A percentile compares a stretch with the other conserved stretches of the same genome.
phyloP scores from a whole-genome alignment of 1,139 yeast species.

The Insectozyma bohioensis region DNA sequence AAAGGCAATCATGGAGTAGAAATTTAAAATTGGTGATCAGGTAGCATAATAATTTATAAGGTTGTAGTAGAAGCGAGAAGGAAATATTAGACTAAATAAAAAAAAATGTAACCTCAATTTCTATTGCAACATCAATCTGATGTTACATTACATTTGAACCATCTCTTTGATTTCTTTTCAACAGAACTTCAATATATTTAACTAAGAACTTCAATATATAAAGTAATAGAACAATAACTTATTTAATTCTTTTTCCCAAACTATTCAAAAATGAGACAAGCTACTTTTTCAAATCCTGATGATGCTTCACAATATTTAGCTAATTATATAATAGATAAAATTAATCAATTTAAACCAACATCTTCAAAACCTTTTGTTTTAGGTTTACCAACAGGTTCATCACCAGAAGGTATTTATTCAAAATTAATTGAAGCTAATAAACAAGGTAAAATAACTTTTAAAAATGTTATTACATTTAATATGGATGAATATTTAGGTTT shows the following conservation, averaged over 20 bases:
- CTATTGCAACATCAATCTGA: neutral
- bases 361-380: slow-evolving; percentile 52
- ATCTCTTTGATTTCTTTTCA: too few relatives aligned
- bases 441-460: slow-evolving; percentile 46
- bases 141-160: too few relatives aligned
- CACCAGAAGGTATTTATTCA: slow-evolving; percentile 60
- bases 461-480: slow-evolving; percentile 59
- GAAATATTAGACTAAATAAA: too few relatives aligned
- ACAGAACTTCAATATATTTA: neutral
- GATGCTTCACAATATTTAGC: slow-evolving; percentile 56
- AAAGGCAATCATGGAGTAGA: too few relatives aligned
- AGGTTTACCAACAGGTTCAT: slow-evolving; percentile 67
- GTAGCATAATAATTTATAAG: too few relatives aligned
- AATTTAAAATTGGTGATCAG: too few relatives aligned
- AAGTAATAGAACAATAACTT: neutral
- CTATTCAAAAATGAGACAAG: slow-evolving; percentile 33
- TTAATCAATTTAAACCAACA: slow-evolving; percentile 50
- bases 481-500: slow-evolving; percentile 63
- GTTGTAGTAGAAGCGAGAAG: too few relatives aligned
- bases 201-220: too few relatives aligned
- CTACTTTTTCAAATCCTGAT: slow-evolving; percentile 35
- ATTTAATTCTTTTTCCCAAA: too few relatives aligned
- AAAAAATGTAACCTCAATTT: too few relatives aligned
- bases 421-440: slow-evolving; percentile 48
- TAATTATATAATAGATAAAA: slow-evolving; percentile 43